phyloP scores from a whole-genome alignment of 441 rosid species.

The Erodium moschatum region DNA sequence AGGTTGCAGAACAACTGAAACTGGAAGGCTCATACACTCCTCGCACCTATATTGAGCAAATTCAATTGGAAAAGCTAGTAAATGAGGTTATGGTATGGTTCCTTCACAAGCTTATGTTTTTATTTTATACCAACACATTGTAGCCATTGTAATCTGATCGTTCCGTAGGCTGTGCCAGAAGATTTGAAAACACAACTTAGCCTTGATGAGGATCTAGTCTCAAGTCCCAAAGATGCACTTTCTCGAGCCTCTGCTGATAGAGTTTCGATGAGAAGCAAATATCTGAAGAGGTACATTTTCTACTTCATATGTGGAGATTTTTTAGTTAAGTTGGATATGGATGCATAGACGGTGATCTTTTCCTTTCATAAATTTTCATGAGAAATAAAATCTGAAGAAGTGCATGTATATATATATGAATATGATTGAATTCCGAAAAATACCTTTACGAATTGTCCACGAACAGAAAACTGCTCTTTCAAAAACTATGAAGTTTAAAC shows the following conservation, averaged over 20 bases:
- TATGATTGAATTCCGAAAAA: no score
- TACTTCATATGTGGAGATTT: no score
- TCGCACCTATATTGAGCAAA: constrained; percentile 90
- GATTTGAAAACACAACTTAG: constrained; percentile 77
- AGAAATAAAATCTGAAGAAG: background rate
- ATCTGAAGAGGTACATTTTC: constrained; percentile 47
- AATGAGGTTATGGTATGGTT: constrained; percentile 81
- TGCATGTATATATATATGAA: background rate
- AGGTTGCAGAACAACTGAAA: constrained; percentile 71
- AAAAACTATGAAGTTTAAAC: no score
- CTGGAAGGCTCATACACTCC: constrained; percentile 83
- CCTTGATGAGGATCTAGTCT: constrained; percentile 67
- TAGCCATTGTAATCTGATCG: constrained; percentile 20
- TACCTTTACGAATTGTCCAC: no score
- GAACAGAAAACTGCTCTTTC: no score
- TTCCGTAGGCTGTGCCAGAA: constrained; percentile 73
- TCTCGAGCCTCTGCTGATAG: constrained; percentile 60
- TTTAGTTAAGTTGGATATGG: no score
- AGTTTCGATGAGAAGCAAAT: constrained; percentile 61
- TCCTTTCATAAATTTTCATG: background rate
- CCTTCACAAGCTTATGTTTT: constrained; percentile 19
- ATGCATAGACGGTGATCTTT: no score
- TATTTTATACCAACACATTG: background rate
- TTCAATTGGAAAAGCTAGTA: constrained; percentile 83
- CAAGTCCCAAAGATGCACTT: constrained; percentile 78